phyloP scores from a whole-genome alignment of 208 protist species.

The Trypanosomatidae sp. region DNA sequence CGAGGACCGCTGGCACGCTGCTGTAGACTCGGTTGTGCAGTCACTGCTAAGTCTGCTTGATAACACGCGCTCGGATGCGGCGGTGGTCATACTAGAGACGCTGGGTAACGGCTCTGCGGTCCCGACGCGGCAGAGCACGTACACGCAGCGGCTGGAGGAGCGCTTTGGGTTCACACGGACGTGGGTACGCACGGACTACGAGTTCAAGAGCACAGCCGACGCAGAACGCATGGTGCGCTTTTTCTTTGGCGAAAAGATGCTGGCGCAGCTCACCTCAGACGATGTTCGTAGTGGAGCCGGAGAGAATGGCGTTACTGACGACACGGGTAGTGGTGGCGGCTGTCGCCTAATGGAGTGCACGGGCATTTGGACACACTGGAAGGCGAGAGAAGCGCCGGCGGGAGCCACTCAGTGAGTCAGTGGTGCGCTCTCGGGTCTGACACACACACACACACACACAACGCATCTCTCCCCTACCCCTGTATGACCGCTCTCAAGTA shows the following conservation, averaged over 20 bases:
- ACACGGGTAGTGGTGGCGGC: background rate
- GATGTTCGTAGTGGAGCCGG: background rate
- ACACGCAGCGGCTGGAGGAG: conserved; percentile 59
- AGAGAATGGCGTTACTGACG: background rate
- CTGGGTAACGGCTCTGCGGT: conserved; percentile 57
- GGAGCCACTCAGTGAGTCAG: background rate
- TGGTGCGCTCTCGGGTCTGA: background rate
- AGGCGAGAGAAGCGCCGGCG: conserved; percentile 9
- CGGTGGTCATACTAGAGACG: conserved; percentile 79
- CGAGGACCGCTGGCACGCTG: conserved; percentile 57
- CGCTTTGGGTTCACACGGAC: conserved; percentile 51
- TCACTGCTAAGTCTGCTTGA: conserved; percentile 39
- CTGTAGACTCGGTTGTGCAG: conserved; percentile 47
- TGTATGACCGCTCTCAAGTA: background rate
- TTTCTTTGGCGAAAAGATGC: conserved; percentile 69
- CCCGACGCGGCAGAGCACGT: conserved; percentile 69
- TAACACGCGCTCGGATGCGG: conserved; percentile 34
- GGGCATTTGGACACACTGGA: conserved; percentile 79
- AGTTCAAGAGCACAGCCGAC: conserved; percentile 49
- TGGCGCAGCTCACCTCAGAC: conserved; percentile 17
- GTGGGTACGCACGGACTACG: conserved; percentile 86
- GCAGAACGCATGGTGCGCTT: conserved; percentile 67
- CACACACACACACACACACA: background rate
- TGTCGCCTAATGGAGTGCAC: conserved; percentile 75
- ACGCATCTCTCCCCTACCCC: background rate